Percentiles rank a stretch among this genome's conserved stretches.
Conservation (phyloP, 2,329 filamentous ascomycete species). For the Pseudogymnoascus sp. region DNA sequence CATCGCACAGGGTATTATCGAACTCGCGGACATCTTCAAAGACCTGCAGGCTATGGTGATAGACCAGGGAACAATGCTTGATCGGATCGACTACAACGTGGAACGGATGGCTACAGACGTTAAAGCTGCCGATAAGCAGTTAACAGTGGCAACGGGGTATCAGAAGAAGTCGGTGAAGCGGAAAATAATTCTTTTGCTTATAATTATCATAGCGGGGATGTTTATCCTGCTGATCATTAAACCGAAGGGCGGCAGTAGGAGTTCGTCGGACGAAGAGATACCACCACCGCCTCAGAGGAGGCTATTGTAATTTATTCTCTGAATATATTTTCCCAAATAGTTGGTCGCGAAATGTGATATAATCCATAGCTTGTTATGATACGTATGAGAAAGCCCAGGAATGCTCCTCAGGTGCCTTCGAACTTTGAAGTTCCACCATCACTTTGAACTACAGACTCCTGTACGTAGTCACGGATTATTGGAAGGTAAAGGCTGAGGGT, state of each 20-base stretch:
- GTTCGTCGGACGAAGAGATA: constrained; percentile 6
- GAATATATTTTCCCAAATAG: background rate
- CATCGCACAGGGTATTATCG: constrained; percentile 96
- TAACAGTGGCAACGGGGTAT: constrained; percentile 80
- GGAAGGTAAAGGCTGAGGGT: background rate
- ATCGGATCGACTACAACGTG: constrained; percentile 96
- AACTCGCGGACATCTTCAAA: constrained; percentile 91
- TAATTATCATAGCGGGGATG: constrained; percentile 75
- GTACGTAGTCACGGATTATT: background rate
- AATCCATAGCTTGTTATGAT: background rate
- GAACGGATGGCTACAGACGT: constrained; percentile 92
- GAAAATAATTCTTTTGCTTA: constrained; percentile 82
- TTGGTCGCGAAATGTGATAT: background rate
- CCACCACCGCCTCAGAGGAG: constrained; percentile 6
- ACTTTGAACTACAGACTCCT: background rate
- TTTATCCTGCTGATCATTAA: constrained; percentile 79
- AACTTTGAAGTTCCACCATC: background rate
- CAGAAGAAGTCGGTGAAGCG: constrained; percentile 82
- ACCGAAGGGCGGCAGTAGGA: constrained; percentile 17
- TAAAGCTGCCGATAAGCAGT: constrained; percentile 84
- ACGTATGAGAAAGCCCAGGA: background rate
- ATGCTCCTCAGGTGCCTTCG: no score
- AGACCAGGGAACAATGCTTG: constrained; percentile 81
- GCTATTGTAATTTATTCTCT: constrained; percentile 7
- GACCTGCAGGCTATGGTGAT: constrained; percentile 95